Evolutionary conservation across 768 basidiomycete species (phyloP), one percentile per base, ranked within the genome.

Genomic region (Agrocybe pediades): DNA sequence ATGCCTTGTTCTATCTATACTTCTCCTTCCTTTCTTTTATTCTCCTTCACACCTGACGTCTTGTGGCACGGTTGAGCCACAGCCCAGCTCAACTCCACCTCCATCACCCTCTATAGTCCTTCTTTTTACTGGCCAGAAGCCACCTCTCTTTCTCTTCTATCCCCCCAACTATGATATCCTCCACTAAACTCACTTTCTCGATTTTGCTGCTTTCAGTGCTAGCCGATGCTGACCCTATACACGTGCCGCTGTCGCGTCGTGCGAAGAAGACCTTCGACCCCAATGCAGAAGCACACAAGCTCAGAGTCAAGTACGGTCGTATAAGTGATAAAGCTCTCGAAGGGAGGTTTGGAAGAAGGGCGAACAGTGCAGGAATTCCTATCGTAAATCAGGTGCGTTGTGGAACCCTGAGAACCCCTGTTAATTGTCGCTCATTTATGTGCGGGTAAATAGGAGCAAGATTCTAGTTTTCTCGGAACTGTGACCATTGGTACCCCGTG

Each of bases 401-500:
- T 85, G 74, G 83, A 83, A 45, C n/a, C 72, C 61, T 30, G 19
- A 1, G 16, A 21, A 51, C 33, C 43, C 20, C 51, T 21, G 7
- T 36, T 40, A 48, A 33, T 24, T 16, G 16, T 26, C 44, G 36
- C 24, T 44, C 13, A 33, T 44, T 20, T 25, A 47, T 48, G 40
- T 39, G 39, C 24, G 21, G 40, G 40, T 16, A 23, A 51, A 6
- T 50, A 88, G 86, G 61, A 70, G 55, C 65, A 64, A n/a, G 87
- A 88, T 42, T 68, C 81, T 0, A 83, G 80, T 57, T 89, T 87
- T 63, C 77, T 83, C 52, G 83, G 78, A 1, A 63, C 66, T n/a
- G 63, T 88, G 1, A 69, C 60, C 44, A 75, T 88, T 36, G 87
- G 87, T 8, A 82, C 85, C 55, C 87, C 87, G 83, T 86, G 62